Percentiles rank a stretch among this genome's conserved stretches.
Evolutionary conservation across 1,139 yeast genomes (phyloP).

Genomic region (Yamadazyma diddensiae): DNA sequence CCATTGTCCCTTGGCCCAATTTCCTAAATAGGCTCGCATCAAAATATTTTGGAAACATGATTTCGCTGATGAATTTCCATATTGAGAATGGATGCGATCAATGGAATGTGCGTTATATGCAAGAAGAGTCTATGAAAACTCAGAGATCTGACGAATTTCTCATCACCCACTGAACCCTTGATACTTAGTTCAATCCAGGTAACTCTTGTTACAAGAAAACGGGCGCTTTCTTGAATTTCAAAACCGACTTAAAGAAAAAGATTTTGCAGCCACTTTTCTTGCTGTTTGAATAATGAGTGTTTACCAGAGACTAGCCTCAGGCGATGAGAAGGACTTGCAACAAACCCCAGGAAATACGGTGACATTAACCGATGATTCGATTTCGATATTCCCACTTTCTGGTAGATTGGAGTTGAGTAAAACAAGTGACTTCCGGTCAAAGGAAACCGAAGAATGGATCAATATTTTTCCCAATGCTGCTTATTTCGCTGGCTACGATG

Average conservation of each 20-base stretch:
- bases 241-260: too few relatives aligned
- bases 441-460: conserved; percentile 31
- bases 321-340: conserved; percentile 17
- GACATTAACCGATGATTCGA: conserved; percentile 8
- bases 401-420: conserved; percentile 18
- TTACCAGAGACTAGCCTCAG: conserved; percentile 38
- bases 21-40: neutral
- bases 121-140: neutral
- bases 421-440: conserved; percentile 13
- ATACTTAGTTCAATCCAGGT: too few relatives aligned
- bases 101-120: neutral
- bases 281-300: too few relatives aligned
- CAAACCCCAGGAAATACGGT: neutral
- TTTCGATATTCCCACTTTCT: conserved; percentile 17
- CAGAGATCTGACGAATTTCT: conserved; percentile 1
- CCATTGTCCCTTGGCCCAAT: too few relatives aligned
- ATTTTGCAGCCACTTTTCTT: too few relatives aligned
- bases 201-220: too few relatives aligned
- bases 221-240: too few relatives aligned
- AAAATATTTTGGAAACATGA: conserved; percentile 1
- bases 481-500: conserved; percentile 54
- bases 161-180: conserved; percentile 4
- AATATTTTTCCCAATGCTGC: conserved; percentile 50
- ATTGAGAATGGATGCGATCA: neutral
- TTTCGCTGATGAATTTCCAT: neutral